Base-by-base conservation (phyloP, 2,329 filamentous ascomycete species). In the Plenodomus biglobosus region DNA sequence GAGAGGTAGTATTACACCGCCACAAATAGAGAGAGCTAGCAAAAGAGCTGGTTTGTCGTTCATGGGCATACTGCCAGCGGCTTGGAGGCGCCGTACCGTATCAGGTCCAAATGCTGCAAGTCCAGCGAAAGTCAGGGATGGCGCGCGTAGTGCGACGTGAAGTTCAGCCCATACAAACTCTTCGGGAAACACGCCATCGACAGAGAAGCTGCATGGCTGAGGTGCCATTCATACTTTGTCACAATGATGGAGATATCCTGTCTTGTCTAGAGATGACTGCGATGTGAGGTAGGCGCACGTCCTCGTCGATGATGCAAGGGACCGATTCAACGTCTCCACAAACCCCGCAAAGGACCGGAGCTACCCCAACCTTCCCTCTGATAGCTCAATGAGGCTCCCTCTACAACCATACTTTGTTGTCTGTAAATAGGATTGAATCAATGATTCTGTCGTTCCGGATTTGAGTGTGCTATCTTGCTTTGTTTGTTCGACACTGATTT, bases 321-420 rank as follows among this genome's bases (percentile, higher is more conserved):
- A 65, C 62, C 43, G 32, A 42, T 64, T 66, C 68, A 59, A 64
- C 40, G 38, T 40, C 24, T 22, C 56, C 57, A 54, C 40, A 32
- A 53, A 42, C 58, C 59, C 62, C 56, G 61, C 59, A 32, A 32
- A 61, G n/a, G 47, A 46, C 44, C 44, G 45, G 38, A 44, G 41
- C 52, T 55, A 58, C 58, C 61, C 50, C 50, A 43, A 59, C 55
- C 55, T 53, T 24, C 39, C 55, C 49, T 53, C 52, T 53, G 50
- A 58, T 46, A 58, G 52, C 58, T 60, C 46, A 49, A 53, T 30
- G 32, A 21, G 20, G 24, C 21, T 43, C 30, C 21, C 6, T 37
- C 38, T 30, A 24, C 24, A 13, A 32, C 11, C 27, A 34, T 35
- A 24, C 42, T 37, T 19, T 27, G 21, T 17, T 42, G 38, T 46